A percentile compares a stretch with the other conserved stretches of the same genome.
These are phyloP conservation scores for Schrenkiella parvula DNA, from an alignment of 345 rosid species.

Conservation along the genomic window DNA sequence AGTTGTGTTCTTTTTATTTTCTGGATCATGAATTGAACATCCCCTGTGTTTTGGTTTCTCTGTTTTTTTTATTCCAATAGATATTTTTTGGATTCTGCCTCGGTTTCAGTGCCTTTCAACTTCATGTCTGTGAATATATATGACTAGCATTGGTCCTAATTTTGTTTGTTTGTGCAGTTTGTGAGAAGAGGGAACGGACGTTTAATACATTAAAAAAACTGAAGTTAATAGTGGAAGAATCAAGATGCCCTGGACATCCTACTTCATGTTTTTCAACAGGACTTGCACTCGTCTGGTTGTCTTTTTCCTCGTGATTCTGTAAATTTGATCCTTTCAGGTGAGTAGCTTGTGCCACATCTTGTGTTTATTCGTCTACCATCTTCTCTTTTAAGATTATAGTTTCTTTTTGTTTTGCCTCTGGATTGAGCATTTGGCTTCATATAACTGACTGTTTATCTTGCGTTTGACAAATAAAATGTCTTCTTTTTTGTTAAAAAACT, in stretches of 20 bases:
- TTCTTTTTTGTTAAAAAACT: not conserved
- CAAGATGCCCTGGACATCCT: slow-evolving; percentile 79
- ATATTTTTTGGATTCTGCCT: not conserved
- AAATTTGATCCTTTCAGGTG: slow-evolving; percentile 43
- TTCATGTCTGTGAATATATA: not conserved
- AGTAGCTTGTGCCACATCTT: not conserved
- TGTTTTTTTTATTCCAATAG: not conserved
- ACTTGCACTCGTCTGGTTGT: slow-evolving; percentile 63
- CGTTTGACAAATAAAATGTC: not conserved
- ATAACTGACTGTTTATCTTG: not conserved
- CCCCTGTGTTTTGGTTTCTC: not conserved
- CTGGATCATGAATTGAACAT: not conserved
- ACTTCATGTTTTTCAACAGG: slow-evolving; percentile 61
- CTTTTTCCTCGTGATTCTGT: slow-evolving; percentile 77
- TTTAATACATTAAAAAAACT: not conserved
- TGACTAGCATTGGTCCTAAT: not conserved
- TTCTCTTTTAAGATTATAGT: not conserved
- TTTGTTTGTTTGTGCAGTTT: slow-evolving; percentile 32
- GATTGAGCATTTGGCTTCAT: not conserved
- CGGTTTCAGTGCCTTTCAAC: slow-evolving; percentile 6
- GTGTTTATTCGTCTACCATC: not conserved
- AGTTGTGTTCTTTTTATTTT: not conserved
- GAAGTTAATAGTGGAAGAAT: slow-evolving; percentile 27
- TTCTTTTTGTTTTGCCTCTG: not conserved
- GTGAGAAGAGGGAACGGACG: slow-evolving; percentile 10